Evolutionary conservation across 2,329 filamentous ascomycete genomes (phyloP).

Genomic region (Alternaria incomplexa): DNA sequence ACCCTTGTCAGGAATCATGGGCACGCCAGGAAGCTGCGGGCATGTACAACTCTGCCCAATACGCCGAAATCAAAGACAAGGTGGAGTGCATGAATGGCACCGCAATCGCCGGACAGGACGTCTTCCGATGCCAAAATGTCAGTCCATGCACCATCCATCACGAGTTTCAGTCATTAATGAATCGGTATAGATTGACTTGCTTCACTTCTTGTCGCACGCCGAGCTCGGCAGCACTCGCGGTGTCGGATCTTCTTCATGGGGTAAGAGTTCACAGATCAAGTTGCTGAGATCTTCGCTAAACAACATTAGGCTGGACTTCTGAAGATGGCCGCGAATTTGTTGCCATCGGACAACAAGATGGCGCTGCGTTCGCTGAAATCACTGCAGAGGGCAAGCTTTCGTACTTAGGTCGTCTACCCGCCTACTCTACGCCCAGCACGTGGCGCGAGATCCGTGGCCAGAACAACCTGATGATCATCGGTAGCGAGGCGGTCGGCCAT

Average conservation of each 20-base stretch:
- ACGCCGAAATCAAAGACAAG: constrained; percentile 41
- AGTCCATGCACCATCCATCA: not conserved
- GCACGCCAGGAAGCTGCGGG: constrained; percentile 42
- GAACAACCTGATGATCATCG: constrained; percentile 54
- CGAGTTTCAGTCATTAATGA: constrained; percentile 2
- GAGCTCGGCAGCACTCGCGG: constrained; percentile 57
- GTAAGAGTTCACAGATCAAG: not conserved
- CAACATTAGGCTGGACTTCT: constrained; percentile 55
- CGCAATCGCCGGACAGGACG: constrained; percentile 43
- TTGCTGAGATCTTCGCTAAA: constrained; percentile 1
- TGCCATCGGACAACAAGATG: constrained; percentile 61
- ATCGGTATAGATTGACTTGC: constrained; percentile 56
- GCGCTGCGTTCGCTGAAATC: constrained; percentile 62
- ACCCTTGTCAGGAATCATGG: constrained; percentile 45
- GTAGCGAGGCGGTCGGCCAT: constrained; percentile 53
- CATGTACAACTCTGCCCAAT: constrained; percentile 43
- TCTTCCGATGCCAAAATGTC: constrained; percentile 44
- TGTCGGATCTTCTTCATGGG: constrained; percentile 58
- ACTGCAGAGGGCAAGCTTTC: constrained; percentile 57
- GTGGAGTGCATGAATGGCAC: constrained; percentile 47
- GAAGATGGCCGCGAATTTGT: constrained; percentile 61
- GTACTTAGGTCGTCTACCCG: constrained; percentile 62
- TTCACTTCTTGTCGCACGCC: constrained; percentile 62
- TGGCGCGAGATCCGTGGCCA: constrained; percentile 61
- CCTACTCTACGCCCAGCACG: constrained; percentile 52